These are phyloP conservation scores for Wallacemonas rigidus DNA, from an alignment of 208 protist species.

Conservation along the genomic window DNA sequence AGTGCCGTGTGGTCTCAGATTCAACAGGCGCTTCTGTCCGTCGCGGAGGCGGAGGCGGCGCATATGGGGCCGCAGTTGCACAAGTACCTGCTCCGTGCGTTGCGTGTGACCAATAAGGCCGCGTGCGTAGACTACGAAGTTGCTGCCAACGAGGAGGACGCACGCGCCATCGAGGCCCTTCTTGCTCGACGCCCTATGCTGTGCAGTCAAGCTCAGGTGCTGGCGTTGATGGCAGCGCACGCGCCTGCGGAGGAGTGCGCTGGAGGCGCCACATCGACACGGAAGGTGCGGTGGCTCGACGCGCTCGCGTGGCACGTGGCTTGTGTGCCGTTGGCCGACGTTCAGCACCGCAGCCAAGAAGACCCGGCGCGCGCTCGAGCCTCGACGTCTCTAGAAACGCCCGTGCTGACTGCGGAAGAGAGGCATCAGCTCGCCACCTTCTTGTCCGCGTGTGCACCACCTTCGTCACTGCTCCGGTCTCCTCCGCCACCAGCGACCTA, in stretches of 20 bases:
- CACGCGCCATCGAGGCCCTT: not conserved
- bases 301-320: not conserved
- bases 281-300: not conserved
- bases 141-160: not conserved
- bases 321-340: not conserved
- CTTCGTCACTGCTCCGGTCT: not conserved
- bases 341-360: not conserved
- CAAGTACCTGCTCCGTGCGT: conserved; percentile 4
- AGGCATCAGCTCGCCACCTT: conserved; percentile 12
- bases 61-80: conserved; percentile 6
- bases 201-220: conserved; percentile 1
- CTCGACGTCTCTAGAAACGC: not conserved
- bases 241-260: not conserved
- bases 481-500: not conserved
- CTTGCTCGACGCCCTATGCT: not conserved
- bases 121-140: conserved; percentile 1
- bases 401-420: not conserved
- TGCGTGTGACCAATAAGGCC: not conserved
- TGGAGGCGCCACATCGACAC: not conserved
- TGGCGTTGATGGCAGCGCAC: not conserved
- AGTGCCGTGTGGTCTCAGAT: not conserved
- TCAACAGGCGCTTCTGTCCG: not conserved
- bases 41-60: not conserved
- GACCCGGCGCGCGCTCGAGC: not conserved
- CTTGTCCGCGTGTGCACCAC: conserved; percentile 4